These are phyloP conservation scores for Somion occarium DNA, from an alignment of 1,284 basidiomycete genomes.

Conservation along the genomic window DNA sequence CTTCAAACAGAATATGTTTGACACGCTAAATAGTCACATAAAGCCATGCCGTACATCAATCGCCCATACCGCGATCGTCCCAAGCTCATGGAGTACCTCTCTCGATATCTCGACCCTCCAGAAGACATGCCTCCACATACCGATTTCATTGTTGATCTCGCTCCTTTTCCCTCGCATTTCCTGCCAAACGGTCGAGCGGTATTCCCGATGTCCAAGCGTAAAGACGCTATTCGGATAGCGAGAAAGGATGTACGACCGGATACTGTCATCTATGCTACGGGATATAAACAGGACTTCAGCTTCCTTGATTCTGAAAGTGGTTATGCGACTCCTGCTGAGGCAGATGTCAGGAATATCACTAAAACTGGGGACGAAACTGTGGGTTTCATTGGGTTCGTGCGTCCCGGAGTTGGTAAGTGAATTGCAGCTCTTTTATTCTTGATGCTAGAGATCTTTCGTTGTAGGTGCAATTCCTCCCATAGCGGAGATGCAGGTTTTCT, in stretches of 20 bases:
- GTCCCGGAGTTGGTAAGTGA: slow-evolving; percentile 52
- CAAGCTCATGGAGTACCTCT: slow-evolving; percentile 39
- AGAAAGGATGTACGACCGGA: slow-evolving; percentile 42
- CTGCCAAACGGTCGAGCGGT: slow-evolving; percentile 41
- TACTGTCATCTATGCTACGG: slow-evolving; percentile 48
- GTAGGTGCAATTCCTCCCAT: slow-evolving; percentile 63
- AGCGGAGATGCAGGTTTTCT: slow-evolving; percentile 60
- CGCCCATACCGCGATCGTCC: slow-evolving; percentile 46
- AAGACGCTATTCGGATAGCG: slow-evolving; percentile 43
- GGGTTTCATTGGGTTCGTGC: slow-evolving; percentile 59
- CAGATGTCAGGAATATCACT: slow-evolving; percentile 49
- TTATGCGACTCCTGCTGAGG: slow-evolving; percentile 48
- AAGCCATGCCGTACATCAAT: slow-evolving; percentile 62
- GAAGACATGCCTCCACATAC: slow-evolving; percentile 41
- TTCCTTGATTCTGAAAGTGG: slow-evolving; percentile 41
- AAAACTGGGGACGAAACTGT: slow-evolving; percentile 44
- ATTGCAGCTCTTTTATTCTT: not conserved
- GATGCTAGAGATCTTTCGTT: slow-evolving; percentile 5
- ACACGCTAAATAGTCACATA: slow-evolving; percentile 35
- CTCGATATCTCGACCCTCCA: slow-evolving; percentile 54
- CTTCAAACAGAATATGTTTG: too few species aligned
- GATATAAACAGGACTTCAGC: slow-evolving; percentile 48
- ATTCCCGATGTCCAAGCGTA: slow-evolving; percentile 39
- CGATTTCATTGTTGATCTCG: slow-evolving; percentile 51
- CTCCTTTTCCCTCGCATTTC: slow-evolving; percentile 54